phyloP scores from a whole-genome alignment of 441 rosid genomes.

The Breynia disticha region DNA sequence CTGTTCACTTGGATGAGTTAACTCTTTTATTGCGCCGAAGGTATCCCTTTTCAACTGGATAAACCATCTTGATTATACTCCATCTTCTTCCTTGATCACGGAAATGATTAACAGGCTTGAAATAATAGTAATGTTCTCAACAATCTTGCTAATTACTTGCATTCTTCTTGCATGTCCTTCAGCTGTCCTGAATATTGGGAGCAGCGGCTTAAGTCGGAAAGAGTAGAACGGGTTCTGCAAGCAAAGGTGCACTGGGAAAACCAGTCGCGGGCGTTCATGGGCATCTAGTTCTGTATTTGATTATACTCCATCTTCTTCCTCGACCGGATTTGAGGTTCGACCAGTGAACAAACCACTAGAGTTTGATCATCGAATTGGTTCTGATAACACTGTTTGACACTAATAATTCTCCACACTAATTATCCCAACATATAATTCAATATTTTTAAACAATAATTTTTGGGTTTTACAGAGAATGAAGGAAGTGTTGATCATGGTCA shows the following conservation, averaged over 20 bases:
- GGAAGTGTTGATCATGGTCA: too few relatives aligned
- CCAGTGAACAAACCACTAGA: too few relatives aligned
- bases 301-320: too few relatives aligned
- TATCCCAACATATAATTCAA: too few relatives aligned
- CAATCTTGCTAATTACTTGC: slow-evolving; percentile 1
- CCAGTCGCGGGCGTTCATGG: slow-evolving; percentile 61
- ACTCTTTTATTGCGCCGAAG: slow-evolving; percentile 51
- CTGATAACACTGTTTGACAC: too few relatives aligned
- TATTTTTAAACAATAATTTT: too few relatives aligned
- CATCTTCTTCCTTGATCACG: neutral
- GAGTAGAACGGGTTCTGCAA: slow-evolving; percentile 57
- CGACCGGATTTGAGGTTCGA: too few relatives aligned
- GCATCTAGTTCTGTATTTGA: slow-evolving; percentile 30
- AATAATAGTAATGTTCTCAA: too few relatives aligned
- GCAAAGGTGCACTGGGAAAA: slow-evolving; percentile 81
- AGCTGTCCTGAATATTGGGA: slow-evolving; percentile 78
- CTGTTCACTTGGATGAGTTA: slow-evolving; percentile 77
- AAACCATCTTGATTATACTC: neutral
- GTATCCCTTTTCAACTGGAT: slow-evolving; percentile 21
- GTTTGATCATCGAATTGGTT: too few relatives aligned
- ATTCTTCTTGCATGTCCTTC: slow-evolving; percentile 13
- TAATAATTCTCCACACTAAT: too few relatives aligned
- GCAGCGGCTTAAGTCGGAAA: slow-evolving; percentile 55
- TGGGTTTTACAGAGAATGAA: too few relatives aligned
- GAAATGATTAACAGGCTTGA: too few relatives aligned